phyloP scores from a whole-genome alignment of 1,284 basidiomycete genomes.

The Polyporus tsugae region DNA sequence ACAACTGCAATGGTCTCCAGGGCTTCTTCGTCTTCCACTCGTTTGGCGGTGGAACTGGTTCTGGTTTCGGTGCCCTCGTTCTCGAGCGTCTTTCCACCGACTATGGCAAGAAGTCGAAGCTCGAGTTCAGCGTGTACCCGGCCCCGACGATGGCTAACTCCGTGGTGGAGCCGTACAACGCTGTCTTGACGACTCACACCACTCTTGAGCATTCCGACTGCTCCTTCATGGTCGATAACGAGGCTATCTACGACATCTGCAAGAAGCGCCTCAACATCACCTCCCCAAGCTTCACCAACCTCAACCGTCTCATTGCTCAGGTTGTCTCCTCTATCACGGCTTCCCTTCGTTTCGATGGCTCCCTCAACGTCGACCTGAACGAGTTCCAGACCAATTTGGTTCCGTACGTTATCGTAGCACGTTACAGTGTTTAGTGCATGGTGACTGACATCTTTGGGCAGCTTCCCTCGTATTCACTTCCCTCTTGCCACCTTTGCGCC shows the following conservation, averaged over 20 bases:
- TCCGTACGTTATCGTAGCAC: constrained; percentile 50
- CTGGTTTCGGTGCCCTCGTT: constrained; percentile 97
- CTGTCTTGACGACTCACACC: constrained; percentile 97
- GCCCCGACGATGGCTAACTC: constrained; percentile 95
- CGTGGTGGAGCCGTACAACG: constrained; percentile 99
- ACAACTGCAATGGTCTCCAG: constrained; percentile 98
- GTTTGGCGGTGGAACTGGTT: constrained; percentile 99
- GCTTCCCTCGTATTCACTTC: constrained; percentile 89
- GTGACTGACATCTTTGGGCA: constrained; percentile 18
- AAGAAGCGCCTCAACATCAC: constrained; percentile 86
- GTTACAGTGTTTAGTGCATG: not conserved
- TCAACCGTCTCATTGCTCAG: constrained; percentile 90
- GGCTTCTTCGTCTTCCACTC: constrained; percentile 99
- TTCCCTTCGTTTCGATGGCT: constrained; percentile 84
- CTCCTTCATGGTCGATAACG: constrained; percentile 98
- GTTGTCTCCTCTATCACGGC: constrained; percentile 91
- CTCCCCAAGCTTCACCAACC: constrained; percentile 86
- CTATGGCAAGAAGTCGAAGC: constrained; percentile 99
- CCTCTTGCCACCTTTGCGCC: constrained; percentile 92
- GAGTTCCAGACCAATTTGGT: constrained; percentile 88
- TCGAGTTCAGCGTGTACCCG: constrained; percentile 99
- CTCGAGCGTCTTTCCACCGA: constrained; percentile 97
- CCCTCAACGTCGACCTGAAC: constrained; percentile 84
- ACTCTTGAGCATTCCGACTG: constrained; percentile 99
- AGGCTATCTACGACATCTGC: constrained; percentile 97